These are phyloP conservation scores for Suillus luteus DNA, from an alignment of 768 basidiomycete species.

Conservation along the genomic window DNA sequence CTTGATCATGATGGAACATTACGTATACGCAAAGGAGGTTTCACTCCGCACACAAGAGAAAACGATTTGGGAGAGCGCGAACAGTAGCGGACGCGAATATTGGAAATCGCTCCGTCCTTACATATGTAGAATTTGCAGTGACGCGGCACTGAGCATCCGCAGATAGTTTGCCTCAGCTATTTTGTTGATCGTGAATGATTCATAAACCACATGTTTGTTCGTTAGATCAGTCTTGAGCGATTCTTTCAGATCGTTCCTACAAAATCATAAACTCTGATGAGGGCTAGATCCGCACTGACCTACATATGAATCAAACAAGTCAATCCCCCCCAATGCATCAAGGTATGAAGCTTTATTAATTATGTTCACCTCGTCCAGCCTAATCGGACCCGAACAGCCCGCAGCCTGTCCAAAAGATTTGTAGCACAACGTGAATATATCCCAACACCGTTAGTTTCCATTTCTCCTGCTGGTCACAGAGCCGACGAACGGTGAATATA, in stretches of 20 bases:
- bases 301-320: not conserved
- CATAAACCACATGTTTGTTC: not conserved
- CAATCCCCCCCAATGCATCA: not conserved
- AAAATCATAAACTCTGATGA: not conserved
- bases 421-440: too few relatives aligned
- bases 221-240: not conserved
- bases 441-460: too few relatives aligned
- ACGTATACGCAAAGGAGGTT: too few relatives aligned
- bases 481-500: not conserved
- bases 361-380: slow-evolving; percentile 39
- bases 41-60: too few relatives aligned
- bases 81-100: too few relatives aligned
- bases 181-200: not conserved
- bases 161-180: not conserved
- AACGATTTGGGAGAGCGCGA: too few relatives aligned
- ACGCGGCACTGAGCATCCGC: not conserved
- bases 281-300: not conserved
- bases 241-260: not conserved
- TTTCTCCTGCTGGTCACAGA: not conserved
- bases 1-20: too few relatives aligned
- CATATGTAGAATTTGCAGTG: not conserved
- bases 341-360: slow-evolving; percentile 30
- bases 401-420: too few relatives aligned
- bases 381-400: too few relatives aligned
- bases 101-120: too few relatives aligned